phyloP scores from a whole-genome alignment of 176 grass and related monocot species.

The Bromus sterilis region DNA sequence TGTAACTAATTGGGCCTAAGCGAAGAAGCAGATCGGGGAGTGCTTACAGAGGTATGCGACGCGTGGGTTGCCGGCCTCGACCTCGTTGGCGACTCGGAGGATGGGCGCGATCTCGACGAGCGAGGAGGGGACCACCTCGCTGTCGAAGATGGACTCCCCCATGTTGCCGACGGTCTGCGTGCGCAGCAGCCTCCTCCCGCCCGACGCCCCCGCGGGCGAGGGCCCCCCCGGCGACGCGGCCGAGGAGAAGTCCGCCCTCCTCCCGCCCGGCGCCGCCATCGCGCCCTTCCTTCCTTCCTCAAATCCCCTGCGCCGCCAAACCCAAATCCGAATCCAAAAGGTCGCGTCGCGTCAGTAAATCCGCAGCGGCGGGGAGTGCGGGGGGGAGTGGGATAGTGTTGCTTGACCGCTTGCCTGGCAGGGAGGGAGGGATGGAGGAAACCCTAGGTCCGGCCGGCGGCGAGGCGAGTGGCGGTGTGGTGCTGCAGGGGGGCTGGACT shows the following conservation, averaged over 20 bases:
- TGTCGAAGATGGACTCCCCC: conserved; percentile 58
- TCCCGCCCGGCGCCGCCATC: background rate
- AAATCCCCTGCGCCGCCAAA: background rate
- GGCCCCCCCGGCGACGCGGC: background rate
- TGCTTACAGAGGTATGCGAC: conserved; percentile 83
- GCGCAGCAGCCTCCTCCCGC: conserved; percentile 35
- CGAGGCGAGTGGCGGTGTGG: background rate
- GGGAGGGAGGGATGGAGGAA: too few species aligned
- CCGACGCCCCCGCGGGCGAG: background rate
- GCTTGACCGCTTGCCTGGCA: too few species aligned
- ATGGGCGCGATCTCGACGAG: conserved; percentile 67
- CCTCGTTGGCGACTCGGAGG: conserved; percentile 78
- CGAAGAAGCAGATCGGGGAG: background rate
- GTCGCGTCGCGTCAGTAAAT: background rate
- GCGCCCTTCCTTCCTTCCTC: background rate
- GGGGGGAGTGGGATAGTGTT: background rate
- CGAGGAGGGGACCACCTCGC: conserved; percentile 68
- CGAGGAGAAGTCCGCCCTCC: conserved; percentile 8
- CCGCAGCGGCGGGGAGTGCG: background rate
- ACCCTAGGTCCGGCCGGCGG: background rate
- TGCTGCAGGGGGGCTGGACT: too few species aligned
- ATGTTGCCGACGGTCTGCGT: conserved; percentile 53
- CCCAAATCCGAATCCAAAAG: background rate
- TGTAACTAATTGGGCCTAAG: background rate
- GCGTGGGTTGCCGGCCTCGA: conserved; percentile 49